These are phyloP conservation scores for Nakazawaea holstii DNA, from an alignment of 805 yeast genomes.

Conservation along the genomic window DNA sequence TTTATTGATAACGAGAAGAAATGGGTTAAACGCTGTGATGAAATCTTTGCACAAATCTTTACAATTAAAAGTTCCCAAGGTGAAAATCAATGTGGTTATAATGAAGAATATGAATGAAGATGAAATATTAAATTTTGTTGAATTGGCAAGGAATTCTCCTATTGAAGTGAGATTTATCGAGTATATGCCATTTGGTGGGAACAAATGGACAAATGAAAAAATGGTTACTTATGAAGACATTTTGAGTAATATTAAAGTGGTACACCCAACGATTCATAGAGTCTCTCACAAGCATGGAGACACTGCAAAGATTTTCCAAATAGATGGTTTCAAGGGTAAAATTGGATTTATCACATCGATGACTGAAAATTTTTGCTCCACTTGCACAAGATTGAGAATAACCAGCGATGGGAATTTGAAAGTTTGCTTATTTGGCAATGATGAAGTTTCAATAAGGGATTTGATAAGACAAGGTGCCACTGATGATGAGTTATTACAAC, in stretches of 20 bases:
- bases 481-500: constrained; percentile 30
- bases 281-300: constrained; percentile 33
- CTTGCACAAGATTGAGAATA: constrained; percentile 46
- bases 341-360: constrained; percentile 52
- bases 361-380: constrained; percentile 47
- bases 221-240: constrained; percentile 42
- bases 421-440: constrained; percentile 49
- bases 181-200: constrained; percentile 56
- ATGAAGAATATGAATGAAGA: constrained; percentile 47
- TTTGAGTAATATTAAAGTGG: constrained; percentile 24
- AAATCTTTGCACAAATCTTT: constrained; percentile 38
- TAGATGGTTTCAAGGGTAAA: constrained; percentile 37
- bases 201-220: constrained; percentile 42
- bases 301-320: constrained; percentile 40
- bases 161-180: constrained; percentile 50
- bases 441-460: constrained; percentile 43
- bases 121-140: constrained; percentile 42
- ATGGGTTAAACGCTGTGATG: constrained; percentile 41
- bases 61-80: constrained; percentile 36
- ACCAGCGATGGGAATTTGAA: constrained; percentile 51
- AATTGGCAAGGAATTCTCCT: constrained; percentile 30
- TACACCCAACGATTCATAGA: constrained; percentile 23
- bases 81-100: constrained; percentile 46
- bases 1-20: constrained; percentile 41
- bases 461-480: constrained; percentile 30